phyloP scores from a whole-genome alignment of 495 filamentous ascomycete genomes.

The Aspergillus bertholletiae region DNA sequence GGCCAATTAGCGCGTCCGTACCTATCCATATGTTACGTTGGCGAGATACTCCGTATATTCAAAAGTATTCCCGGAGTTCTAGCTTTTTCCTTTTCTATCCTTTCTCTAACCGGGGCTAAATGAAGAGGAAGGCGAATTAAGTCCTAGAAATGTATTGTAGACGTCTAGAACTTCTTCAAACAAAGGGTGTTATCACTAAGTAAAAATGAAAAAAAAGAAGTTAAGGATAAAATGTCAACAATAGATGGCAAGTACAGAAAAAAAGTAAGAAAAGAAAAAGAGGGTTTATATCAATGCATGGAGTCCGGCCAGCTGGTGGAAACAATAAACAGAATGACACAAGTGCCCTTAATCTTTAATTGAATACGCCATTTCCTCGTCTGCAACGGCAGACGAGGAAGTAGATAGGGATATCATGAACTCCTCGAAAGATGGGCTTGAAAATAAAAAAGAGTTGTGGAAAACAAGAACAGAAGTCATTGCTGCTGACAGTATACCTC shows the following conservation, averaged over 20 bases:
- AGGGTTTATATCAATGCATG: slow-evolving; percentile 18
- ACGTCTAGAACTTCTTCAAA: neutral
- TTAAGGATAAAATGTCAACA: neutral
- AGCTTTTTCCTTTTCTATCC: too few species aligned
- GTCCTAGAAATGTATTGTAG: neutral
- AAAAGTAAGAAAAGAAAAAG: slow-evolving; percentile 17
- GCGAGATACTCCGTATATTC: too few species aligned
- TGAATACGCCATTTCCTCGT: slow-evolving; percentile 16
- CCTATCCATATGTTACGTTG: too few species aligned
- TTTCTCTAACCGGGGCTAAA: too few species aligned
- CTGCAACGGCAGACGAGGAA: slow-evolving; percentile 13
- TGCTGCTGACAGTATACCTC: slow-evolving; percentile 12
- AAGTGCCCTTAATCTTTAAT: slow-evolving; percentile 10
- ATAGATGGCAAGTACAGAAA: slow-evolving; percentile 5
- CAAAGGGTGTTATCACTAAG: neutral
- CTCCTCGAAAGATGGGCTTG: slow-evolving; percentile 14
- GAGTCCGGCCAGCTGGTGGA: slow-evolving; percentile 12
- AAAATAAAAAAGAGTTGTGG: slow-evolving; percentile 12
- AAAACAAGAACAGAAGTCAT: slow-evolving; percentile 3
- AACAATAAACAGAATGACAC: slow-evolving; percentile 20
- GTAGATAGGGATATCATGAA: slow-evolving; percentile 26
- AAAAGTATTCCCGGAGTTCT: too few species aligned
- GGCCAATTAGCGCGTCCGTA: too few species aligned
- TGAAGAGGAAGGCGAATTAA: too few species aligned
- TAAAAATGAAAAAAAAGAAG: neutral